phyloP scores from a whole-genome alignment of 2,329 filamentous ascomycete genomes.

The Teratosphaeria nubilosa region DNA sequence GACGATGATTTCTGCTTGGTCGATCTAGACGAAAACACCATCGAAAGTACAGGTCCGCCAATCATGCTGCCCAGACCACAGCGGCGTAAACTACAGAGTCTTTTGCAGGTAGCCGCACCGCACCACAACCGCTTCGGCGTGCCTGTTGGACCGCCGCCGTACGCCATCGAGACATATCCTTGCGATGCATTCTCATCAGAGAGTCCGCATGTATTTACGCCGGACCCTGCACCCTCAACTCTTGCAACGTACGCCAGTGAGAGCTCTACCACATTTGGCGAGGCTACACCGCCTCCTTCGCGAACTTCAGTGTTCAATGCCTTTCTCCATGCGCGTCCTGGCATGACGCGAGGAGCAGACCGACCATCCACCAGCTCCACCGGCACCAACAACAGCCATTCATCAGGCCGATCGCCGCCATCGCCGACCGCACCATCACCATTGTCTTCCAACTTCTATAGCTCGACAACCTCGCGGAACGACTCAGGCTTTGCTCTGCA shows the following conservation, averaged over 20 bases:
- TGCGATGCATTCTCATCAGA: slow-evolving; percentile 85
- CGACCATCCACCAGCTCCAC: slow-evolving; percentile 65
- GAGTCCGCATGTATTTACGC: slow-evolving; percentile 67
- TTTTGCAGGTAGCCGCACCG: slow-evolving; percentile 82
- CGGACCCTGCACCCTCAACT: slow-evolving; percentile 58
- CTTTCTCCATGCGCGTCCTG: slow-evolving; percentile 62
- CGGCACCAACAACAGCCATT: slow-evolving; percentile 29
- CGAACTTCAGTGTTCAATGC: slow-evolving; percentile 77
- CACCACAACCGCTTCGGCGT: slow-evolving; percentile 83
- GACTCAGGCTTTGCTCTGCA: slow-evolving; percentile 86
- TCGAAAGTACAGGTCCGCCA: slow-evolving; percentile 75
- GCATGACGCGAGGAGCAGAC: slow-evolving; percentile 53
- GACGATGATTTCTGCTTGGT: slow-evolving; percentile 94
- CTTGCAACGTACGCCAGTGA: slow-evolving; percentile 80
- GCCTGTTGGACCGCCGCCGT: slow-evolving; percentile 76
- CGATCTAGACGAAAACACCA: slow-evolving; percentile 81
- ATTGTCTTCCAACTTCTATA: slow-evolving; percentile 65
- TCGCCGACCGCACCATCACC: slow-evolving; percentile 70
- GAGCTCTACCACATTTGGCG: slow-evolving; percentile 79
- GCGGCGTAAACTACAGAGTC: slow-evolving; percentile 75
- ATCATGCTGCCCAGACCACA: slow-evolving; percentile 75
- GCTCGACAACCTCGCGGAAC: slow-evolving; percentile 72
- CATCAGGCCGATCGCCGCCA: slow-evolving; percentile 40
- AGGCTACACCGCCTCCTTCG: slow-evolving; percentile 42
- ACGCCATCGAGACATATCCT: slow-evolving; percentile 86